Conservation (phyloP, 345 rosid species). For the Dipteronia sinensis region DNA sequence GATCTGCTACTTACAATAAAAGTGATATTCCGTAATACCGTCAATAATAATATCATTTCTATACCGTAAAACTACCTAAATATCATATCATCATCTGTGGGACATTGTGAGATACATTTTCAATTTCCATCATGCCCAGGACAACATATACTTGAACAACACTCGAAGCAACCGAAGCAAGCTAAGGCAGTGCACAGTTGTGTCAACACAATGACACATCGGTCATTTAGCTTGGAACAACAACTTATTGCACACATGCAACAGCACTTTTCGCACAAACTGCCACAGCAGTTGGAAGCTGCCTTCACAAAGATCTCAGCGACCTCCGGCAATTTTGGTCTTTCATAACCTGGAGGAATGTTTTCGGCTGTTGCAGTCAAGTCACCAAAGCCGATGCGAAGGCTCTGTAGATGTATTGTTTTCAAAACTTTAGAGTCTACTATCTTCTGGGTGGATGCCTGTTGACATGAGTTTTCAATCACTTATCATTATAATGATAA, state of each 20-base stretch:
- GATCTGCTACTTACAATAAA: not conserved
- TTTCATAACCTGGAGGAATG: slow-evolving; percentile 57
- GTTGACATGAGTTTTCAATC: slow-evolving; percentile 22
- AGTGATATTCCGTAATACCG: not conserved
- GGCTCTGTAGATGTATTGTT: slow-evolving; percentile 39
- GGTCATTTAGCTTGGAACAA: slow-evolving; percentile 68
- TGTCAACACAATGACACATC: slow-evolving; percentile 51
- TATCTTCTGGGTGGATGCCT: slow-evolving; percentile 38
- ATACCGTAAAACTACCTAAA: not conserved
- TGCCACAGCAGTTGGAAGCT: slow-evolving; percentile 72
- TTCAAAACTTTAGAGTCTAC: slow-evolving; percentile 37
- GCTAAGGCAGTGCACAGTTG: slow-evolving; percentile 71
- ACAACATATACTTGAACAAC: slow-evolving; percentile 74
- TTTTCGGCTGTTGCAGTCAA: slow-evolving; percentile 65
- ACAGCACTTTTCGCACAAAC: slow-evolving; percentile 60
- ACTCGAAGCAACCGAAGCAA: slow-evolving; percentile 76
- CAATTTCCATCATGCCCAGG: slow-evolving; percentile 44
- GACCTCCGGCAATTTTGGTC: slow-evolving; percentile 63
- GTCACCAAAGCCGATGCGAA: slow-evolving; percentile 73
- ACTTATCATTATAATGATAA: not conserved
- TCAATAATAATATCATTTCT: not conserved
- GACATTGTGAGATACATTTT: not conserved
- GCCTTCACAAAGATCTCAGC: slow-evolving; percentile 78
- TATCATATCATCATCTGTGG: not conserved
- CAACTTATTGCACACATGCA: slow-evolving; percentile 85